phyloP scores from a whole-genome alignment of 106 monocot species.

The Iris macrosiphon region DNA sequence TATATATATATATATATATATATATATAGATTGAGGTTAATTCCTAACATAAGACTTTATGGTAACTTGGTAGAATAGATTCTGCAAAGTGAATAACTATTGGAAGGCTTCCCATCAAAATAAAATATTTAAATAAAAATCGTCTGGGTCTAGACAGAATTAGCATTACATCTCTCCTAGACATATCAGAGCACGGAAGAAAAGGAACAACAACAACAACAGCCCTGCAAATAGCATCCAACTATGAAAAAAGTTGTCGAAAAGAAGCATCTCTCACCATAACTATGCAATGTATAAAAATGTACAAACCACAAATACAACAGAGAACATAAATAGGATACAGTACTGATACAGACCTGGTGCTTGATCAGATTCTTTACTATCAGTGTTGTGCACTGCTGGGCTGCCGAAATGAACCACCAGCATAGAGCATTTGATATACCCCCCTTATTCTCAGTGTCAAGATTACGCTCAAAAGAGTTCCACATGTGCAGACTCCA shows the following conservation, averaged over 20 bases:
- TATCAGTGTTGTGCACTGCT: slow-evolving; percentile 26
- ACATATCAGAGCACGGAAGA: no score
- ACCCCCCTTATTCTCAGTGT: slow-evolving; percentile 49
- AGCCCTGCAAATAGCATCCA: no score
- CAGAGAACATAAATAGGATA: neutral
- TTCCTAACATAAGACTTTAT: no score
- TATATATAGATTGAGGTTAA: no score
- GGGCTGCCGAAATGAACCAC: slow-evolving; percentile 55
- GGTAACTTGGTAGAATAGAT: no score
- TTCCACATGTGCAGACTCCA: slow-evolving; percentile 41
- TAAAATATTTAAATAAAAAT: no score
- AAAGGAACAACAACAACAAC: no score
- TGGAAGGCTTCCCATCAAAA: no score
- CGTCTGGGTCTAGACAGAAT: no score
- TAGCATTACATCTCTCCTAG: no score
- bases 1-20: no score
- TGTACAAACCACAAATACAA: neutral
- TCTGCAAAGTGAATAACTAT: no score
- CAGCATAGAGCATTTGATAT: slow-evolving; percentile 56
- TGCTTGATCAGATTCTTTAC: neutral
- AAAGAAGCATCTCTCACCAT: neutral
- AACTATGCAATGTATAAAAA: neutral
- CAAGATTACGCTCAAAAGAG: slow-evolving; percentile 34
- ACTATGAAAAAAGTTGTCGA: neutral
- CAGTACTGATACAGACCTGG: neutral